Conservation (phyloP, 768 basidiomycete species). For the Pisolithus albus region DNA sequence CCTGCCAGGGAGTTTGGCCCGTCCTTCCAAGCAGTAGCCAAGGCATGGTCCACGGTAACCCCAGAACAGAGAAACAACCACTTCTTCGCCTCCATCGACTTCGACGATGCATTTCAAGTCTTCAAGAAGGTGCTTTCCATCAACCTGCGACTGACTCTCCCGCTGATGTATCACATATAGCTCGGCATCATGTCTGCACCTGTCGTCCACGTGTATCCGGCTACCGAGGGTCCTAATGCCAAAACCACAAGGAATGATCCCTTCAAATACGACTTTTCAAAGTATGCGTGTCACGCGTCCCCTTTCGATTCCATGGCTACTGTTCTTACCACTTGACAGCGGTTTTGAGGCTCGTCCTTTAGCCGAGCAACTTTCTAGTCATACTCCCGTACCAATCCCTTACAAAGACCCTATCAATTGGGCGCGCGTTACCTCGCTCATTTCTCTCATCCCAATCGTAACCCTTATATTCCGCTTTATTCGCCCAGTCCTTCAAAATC, state of each 20-base stretch:
- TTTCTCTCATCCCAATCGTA: slow-evolving; percentile 40
- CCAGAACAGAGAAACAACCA: slow-evolving; percentile 64
- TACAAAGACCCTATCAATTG: slow-evolving; percentile 77
- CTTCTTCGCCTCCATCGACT: slow-evolving; percentile 92
- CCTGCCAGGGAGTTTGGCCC: slow-evolving; percentile 74
- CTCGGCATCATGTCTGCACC: slow-evolving; percentile 82
- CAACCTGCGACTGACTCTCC: neutral
- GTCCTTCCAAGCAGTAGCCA: slow-evolving; percentile 71
- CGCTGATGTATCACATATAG: slow-evolving; percentile 31
- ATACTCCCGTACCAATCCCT: slow-evolving; percentile 76
- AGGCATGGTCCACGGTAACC: slow-evolving; percentile 68
- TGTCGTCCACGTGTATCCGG: slow-evolving; percentile 68
- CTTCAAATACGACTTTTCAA: slow-evolving; percentile 70
- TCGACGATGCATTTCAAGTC: slow-evolving; percentile 63
- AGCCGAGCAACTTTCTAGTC: slow-evolving; percentile 63
- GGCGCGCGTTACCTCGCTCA: slow-evolving; percentile 45
- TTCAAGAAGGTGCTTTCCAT: slow-evolving; percentile 67
- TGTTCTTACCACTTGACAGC: slow-evolving; percentile 33
- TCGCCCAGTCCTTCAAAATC: slow-evolving; percentile 56
- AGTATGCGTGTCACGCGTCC: slow-evolving; percentile 40
- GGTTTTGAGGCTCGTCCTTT: slow-evolving; percentile 79
- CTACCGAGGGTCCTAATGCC: slow-evolving; percentile 63
- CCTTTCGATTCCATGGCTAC: neutral
- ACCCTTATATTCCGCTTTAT: slow-evolving; percentile 53
- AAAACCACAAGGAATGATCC: slow-evolving; percentile 42